Base-by-base conservation (phyloP, 192 early-diverging fungal genomes). In the Thoreauomyces humboldtii region DNA sequence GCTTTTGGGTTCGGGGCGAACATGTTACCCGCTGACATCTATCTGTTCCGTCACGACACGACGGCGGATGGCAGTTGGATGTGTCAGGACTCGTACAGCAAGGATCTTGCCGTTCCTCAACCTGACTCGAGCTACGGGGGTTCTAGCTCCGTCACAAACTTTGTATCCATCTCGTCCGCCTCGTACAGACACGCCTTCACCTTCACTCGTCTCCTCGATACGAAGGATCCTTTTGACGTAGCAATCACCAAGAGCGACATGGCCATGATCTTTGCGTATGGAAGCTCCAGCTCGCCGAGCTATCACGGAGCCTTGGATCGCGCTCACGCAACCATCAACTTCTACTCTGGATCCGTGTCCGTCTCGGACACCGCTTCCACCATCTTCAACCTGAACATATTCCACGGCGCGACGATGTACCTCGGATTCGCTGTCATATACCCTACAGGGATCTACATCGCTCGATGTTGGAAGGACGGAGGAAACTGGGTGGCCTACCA, bases 1-100 rank as follows among this genome's bases (percentile, higher is more conserved):
- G 71, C 62, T 24, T 66, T 77, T 56, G 75, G 75, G n/a, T 75
- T 77, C 37, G 75, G 74, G 15, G 33, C 7, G 43, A 58, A 63
- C 32, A 76, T 76, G 74, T 17, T 67, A n/a, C 33, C 37, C 7
- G 63, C 74, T 4, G 67, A 71, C 47, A 72, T 76, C 35, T 76
- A 72, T 56, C 70, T 76, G 4, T 61, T 53, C 28, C 24, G 25
- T 22, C 45, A 56, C 31, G 36, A 61, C 11, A 48, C 54, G 6
- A 44, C 25, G 32, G 29, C 50, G 15, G n/a, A n/a, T n/a, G 67
- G 70, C 0, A 51, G 9, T 24, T 76, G 65, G 37, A 34, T 28
- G 9, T 58, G 65, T 7, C 62, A 65, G 28, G 74, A 71, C 44
- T 67, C 65, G 29, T 69, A 35, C 28, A 76, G 74, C 65, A 68